Conservation (phyloP, 306 rosid species). For the Glycine tomentella region DNA sequence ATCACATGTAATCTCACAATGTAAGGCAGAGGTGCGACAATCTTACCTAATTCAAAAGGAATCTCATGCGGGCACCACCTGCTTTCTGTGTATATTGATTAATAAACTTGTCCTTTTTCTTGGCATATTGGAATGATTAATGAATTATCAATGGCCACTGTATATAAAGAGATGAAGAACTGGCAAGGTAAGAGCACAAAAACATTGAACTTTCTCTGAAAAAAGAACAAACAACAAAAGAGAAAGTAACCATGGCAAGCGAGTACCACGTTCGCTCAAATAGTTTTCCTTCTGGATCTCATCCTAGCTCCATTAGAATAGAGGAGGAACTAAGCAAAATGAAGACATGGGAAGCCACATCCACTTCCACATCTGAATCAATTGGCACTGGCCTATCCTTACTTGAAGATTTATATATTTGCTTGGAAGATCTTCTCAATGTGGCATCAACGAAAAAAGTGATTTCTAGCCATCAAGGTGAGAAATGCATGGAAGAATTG, state of each 20-base stretch:
- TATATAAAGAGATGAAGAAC: no score
- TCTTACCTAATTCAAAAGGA: conserved; percentile 23
- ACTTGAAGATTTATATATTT: conserved; percentile 59
- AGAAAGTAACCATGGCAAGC: conserved; percentile 54
- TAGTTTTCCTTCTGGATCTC: conserved; percentile 76
- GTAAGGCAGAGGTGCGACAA: conserved; percentile 54
- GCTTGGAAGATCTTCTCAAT: conserved; percentile 66
- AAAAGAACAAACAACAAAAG: conserved; percentile 9
- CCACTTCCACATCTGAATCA: conserved; percentile 52
- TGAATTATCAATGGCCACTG: no score
- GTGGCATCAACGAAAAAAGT: no score
- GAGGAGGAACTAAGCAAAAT: conserved; percentile 64
- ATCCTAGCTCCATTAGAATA: conserved; percentile 56
- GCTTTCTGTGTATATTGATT: no score
- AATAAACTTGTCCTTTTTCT: no score
- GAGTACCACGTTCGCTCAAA: conserved; percentile 60
- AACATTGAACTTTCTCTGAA: neutral
- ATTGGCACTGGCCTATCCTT: conserved; percentile 47
- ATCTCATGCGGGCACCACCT: neutral
- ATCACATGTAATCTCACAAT: conserved; percentile 42
- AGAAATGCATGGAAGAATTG: no score
- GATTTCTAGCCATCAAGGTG: no score
- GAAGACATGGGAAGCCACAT: conserved; percentile 54
- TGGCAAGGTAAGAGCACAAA: neutral
- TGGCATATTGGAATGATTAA: no score